Percentiles rank a stretch among this genome's conserved stretches.
Evolutionary conservation across 73 alveolate genomes (phyloP).

Genomic region (Durusdinium trenchii): DNA sequence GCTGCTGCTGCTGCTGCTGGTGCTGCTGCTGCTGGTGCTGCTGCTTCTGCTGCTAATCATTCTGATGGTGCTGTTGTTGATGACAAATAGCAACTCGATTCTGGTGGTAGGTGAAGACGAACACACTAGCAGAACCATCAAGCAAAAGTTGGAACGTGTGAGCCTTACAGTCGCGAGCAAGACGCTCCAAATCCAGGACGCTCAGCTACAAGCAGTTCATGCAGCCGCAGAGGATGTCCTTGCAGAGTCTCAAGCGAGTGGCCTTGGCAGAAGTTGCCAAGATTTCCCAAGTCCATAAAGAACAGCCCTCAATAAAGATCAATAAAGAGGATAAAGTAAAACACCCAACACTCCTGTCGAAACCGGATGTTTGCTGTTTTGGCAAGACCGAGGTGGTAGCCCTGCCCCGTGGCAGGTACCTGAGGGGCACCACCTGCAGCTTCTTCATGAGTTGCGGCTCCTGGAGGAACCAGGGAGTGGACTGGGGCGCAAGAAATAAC

Average conservation of each 20-base stretch:
- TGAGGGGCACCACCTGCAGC: constrained; percentile 28
- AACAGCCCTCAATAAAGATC: background rate
- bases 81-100: no score
- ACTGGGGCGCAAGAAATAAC: no score
- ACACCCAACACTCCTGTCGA: background rate
- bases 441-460: constrained; percentile 10
- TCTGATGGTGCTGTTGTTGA: no score
- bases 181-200: background rate
- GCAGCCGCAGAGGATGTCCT: constrained; percentile 48
- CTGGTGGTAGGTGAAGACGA: no score
- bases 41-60: no score
- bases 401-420: constrained; percentile 82
- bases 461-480: no score
- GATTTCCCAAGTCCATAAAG: background rate
- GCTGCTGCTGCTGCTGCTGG: no score
- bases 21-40: no score
- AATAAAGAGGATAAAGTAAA: background rate
- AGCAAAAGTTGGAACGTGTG: no score
- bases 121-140: no score
- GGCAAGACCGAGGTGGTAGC: constrained; percentile 38
- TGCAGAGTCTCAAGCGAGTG: constrained; percentile 53
- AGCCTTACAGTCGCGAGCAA: no score
- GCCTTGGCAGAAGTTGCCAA: background rate
- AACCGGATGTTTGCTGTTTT: background rate
- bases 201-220: constrained; percentile 5